A percentile compares a stretch with the other conserved stretches of the same genome.
Evolutionary conservation across 495 filamentous ascomycete species (phyloP).

Genomic region (Hyaloscypha hepaticicola): DNA sequence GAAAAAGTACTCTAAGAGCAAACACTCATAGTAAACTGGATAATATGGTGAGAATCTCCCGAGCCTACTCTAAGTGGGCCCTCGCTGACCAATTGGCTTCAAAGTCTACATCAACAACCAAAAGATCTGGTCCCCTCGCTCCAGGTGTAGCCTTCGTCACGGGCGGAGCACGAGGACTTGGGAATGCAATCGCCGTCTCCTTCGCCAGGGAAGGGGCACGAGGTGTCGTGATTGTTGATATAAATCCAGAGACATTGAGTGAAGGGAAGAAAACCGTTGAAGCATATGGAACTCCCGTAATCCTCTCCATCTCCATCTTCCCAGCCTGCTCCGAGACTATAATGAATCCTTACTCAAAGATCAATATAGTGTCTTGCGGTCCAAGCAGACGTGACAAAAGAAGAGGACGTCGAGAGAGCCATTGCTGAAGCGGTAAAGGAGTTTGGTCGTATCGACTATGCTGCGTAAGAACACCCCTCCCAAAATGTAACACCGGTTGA

Average conservation of each 20-base stretch:
- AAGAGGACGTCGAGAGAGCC: constrained; percentile 29
- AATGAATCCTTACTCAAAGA: background rate
- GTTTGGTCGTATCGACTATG: constrained; percentile 26
- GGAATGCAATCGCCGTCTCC: constrained; percentile 15
- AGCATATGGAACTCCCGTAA: constrained; percentile 8
- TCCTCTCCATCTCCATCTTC: background rate
- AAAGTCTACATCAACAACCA: background rate
- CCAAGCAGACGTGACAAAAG: constrained; percentile 38
- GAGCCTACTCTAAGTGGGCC: background rate
- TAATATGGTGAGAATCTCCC: background rate
- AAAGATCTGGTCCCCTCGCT: constrained; percentile 6
- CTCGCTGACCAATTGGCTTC: background rate
- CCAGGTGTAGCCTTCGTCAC: constrained; percentile 18
- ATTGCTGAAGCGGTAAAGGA: constrained; percentile 32
- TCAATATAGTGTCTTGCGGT: constrained; percentile 29
- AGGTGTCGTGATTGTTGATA: constrained; percentile 20
- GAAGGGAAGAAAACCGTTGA: constrained; percentile 19
- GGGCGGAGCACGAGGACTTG: constrained; percentile 16
- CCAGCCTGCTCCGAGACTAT: background rate
- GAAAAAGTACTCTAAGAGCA: too few species aligned
- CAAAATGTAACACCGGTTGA: constrained; percentile 17
- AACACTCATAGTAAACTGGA: background rate
- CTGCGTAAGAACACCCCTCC: too few species aligned
- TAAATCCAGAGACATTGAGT: constrained; percentile 8
- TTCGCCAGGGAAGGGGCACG: constrained; percentile 16